Evolutionary conservation across 345 rosid species (phyloP).

Genomic region (Schrenkiella parvula): DNA sequence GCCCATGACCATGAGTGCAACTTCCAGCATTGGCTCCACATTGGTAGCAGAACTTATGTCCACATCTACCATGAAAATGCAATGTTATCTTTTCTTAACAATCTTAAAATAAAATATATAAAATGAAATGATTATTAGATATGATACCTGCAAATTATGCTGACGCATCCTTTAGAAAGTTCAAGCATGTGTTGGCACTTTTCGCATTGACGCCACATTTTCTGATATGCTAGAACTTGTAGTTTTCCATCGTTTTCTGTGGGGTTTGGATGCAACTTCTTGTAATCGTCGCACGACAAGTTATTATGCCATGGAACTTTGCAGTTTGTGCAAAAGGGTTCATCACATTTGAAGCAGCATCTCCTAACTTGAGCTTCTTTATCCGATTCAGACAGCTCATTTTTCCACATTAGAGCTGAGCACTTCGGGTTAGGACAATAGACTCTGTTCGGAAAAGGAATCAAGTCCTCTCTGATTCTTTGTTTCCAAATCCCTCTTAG

Average conservation of each 20-base stretch:
- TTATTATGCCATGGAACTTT: constrained; percentile 10
- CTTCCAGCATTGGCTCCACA: background rate
- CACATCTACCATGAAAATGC: background rate
- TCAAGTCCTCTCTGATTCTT: constrained; percentile 58
- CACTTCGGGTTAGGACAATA: background rate
- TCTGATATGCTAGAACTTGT: constrained; percentile 33
- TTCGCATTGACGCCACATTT: constrained; percentile 43
- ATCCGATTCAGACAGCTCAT: constrained; percentile 25
- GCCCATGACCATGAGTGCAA: background rate
- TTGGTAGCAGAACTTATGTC: background rate
- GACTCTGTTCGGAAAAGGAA: constrained; percentile 37
- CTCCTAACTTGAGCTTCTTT: constrained; percentile 29
- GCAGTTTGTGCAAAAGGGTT: background rate
- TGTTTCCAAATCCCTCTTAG: constrained; percentile 38
- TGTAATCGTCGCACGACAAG: constrained; percentile 43
- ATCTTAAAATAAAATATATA: background rate
- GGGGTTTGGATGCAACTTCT: constrained; percentile 17
- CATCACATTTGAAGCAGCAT: background rate
- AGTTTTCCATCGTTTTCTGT: constrained; percentile 36
- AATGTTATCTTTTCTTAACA: background rate
- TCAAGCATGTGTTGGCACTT: constrained; percentile 43
- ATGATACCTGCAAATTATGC: background rate
- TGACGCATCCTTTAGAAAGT: constrained; percentile 40
- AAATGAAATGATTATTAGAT: background rate
- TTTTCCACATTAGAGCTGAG: background rate